Evolutionary conservation across 2,329 filamentous ascomycete genomes (phyloP), one percentile per base, ranked within the genome.

Genomic region (Talaromyces sp.): DNA sequence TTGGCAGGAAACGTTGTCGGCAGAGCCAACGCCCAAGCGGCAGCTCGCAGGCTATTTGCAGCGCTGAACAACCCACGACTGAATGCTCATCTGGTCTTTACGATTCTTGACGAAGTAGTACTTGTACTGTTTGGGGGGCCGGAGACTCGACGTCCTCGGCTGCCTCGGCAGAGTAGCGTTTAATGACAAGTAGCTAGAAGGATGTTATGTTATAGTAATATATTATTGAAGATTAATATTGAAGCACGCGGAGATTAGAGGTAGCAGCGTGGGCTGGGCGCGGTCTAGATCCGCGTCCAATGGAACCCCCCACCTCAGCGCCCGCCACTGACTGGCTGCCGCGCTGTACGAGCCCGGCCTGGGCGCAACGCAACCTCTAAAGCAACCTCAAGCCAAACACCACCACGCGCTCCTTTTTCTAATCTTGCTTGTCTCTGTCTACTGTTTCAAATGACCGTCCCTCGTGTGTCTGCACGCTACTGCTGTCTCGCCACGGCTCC

Each of bases 1-100:
- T 73, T 99, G 61, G 94, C 91, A 8, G 92, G 89, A 7, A 96
- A 90, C 76, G 96, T 99, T 6, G 96, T 99, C 16, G 95, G 95
- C 4, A 85, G 92, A 69, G 85, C 89, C 51, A 99, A 99, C 78
- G 95, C 96, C 16, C 90, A 96, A 73, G 89, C 89, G 61, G 95
- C 95, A 27, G 93, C 92, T 65, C 85, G 94, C 68, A 89, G 93
- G 69, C 86, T 98, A 55, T 91, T 96, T 79, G 93, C 92, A 9
- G 92, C 91, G 53, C 81, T 98, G 68, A 99, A 99, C 75, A 99
- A 98, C 76, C 84, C 87, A 62, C 84, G 92, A 66, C 80, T 99
- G 67, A 97, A 98, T 74, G 83, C 87, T 55, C 89, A 91, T 73
- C 75, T 92, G 55, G 82, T 84, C 18, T 91, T 89, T 73, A 89